Evolutionary conservation across 2,329 filamentous ascomycete species (phyloP).

Genomic region (Alternaria atra): DNA sequence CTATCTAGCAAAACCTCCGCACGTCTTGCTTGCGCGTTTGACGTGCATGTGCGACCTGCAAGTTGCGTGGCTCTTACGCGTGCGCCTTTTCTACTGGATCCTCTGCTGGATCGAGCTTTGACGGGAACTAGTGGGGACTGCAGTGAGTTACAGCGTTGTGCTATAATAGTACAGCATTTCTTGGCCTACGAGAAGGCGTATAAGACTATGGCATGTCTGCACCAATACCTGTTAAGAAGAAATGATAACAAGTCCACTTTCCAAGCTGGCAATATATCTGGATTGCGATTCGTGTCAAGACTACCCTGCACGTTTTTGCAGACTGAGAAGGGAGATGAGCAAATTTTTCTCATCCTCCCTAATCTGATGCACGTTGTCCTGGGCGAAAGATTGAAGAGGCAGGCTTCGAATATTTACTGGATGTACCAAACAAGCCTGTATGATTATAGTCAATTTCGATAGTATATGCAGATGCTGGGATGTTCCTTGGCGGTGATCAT

Average conservation of each 20-base stretch:
- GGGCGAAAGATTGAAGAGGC: background rate
- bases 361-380: background rate
- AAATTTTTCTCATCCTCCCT: background rate
- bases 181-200: background rate
- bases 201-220: background rate
- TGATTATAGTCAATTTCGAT: background rate
- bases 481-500: background rate
- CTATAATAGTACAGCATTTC: background rate
- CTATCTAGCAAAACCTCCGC: background rate
- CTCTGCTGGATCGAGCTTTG: constrained; percentile 1
- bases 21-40: constrained; percentile 4
- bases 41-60: background rate
- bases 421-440: background rate
- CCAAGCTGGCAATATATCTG: background rate
- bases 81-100: constrained; percentile 2
- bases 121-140: constrained; percentile 16
- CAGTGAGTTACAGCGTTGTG: background rate
- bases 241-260: background rate
- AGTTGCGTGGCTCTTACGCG: constrained; percentile 9
- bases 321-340: background rate
- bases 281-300: background rate
- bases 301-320: background rate
- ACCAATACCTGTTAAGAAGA: background rate
- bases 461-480: background rate
- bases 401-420: background rate